Base-by-base conservation (phyloP, 2,329 filamentous ascomycete species). In the Colletotrichum sansevieriae region DNA sequence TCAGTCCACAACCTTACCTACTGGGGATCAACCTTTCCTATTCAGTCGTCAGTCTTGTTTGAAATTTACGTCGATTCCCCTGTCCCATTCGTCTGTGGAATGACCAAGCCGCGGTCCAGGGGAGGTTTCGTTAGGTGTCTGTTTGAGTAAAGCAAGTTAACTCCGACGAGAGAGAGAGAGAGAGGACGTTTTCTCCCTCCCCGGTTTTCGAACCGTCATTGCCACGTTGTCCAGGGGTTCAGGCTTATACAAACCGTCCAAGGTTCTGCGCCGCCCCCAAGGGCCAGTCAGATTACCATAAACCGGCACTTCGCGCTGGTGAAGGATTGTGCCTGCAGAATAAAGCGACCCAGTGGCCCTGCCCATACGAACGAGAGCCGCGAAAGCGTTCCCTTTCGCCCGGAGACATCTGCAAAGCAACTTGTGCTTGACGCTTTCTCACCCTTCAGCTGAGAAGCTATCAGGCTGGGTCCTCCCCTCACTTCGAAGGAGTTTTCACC, bases 391-490 rank as follows among this genome's bases (percentile, higher is more conserved):
- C 29, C 18, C 22, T 44, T 44, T 54, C 25, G 25, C 29, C 37
- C 55, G 41, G 41, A 60, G 15, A 56, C 4, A 44, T 20, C 25
- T 22, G 5, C 8, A 47, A 62, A 54, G 47, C 47, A 15, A 54
- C 8, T 44, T 56, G 20, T 33, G 12, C 29, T n/a, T 7, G 25
- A 33, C 47, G 47, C 41, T 41, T 37, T 43, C 35, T 18, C 51
- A 22, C 18, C 22, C 35, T 46, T 37, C 33, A 44, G 43, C 49
- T 61, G 25, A 35, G 49, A 52, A 7, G 41, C 29, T 51, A 55
- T 68, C 25, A 61, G 37, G 47, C 55, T 56, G 65, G 65, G 18
- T 15, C 49, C 55, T 69, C 49, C 55, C 54, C 39, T 33, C 55
- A 12, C 33, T 18, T 13, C 49, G 29, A 20, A 69, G 11, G 43